Conservation (phyloP, 768 basidiomycete genomes). For the Rhodocollybia butyracea region DNA sequence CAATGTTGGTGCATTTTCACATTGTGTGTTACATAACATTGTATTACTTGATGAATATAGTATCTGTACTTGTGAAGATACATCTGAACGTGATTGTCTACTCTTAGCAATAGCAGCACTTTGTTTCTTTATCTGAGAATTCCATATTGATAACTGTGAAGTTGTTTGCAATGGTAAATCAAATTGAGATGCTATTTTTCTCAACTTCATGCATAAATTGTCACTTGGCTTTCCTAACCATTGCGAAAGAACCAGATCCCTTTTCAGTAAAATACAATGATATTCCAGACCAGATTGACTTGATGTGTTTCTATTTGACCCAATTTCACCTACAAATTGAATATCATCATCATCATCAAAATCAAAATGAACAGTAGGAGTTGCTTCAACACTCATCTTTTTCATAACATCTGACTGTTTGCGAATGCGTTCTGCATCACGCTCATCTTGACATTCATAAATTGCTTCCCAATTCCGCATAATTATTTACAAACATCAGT, state of each 20-base stretch:
- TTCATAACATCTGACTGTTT: constrained; percentile 8
- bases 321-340: too few relatives aligned
- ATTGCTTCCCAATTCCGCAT: too few relatives aligned
- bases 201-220: neutral
- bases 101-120: neutral
- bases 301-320: too few relatives aligned
- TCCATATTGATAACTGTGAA: too few relatives aligned
- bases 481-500: neutral
- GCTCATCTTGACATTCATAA: constrained; percentile 31
- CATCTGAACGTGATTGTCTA: neutral
- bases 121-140: too few relatives aligned
- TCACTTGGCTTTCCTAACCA: neutral
- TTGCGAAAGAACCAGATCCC: neutral
- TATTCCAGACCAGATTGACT: neutral
- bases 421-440: constrained; percentile 26
- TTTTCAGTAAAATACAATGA: neutral
- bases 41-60: neutral
- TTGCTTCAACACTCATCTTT: neutral
- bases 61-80: neutral
- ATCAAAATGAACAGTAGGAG: too few relatives aligned
- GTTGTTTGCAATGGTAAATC: too few relatives aligned
- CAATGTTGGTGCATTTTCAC: neutral
- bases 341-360: too few relatives aligned
- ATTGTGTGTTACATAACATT: neutral
- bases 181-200: too few relatives aligned